Conservation (phyloP, 163 green algal genomes). For the Scenedesmus sp. region DNA sequence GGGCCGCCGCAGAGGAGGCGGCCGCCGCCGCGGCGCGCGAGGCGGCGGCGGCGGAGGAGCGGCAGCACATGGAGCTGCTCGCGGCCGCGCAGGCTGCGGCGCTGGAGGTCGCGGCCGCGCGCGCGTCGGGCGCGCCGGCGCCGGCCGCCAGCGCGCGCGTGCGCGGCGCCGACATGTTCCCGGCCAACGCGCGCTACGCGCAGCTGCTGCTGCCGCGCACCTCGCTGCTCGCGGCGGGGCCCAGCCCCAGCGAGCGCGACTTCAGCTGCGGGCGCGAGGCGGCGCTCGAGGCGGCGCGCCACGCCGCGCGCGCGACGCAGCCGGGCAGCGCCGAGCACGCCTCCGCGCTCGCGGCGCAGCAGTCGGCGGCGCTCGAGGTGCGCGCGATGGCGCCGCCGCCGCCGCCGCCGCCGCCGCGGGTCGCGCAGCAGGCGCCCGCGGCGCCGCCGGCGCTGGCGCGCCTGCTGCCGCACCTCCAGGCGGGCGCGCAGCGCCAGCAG, state of each 20-base stretch:
- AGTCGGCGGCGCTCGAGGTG: constrained; percentile 23
- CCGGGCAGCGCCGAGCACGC: neutral
- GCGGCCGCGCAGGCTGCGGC: constrained; percentile 27
- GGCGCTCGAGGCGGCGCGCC: neutral
- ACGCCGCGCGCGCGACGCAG: neutral
- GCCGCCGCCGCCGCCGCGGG: neutral
- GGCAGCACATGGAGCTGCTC: neutral
- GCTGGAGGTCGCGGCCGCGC: neutral
- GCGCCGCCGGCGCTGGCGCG: constrained; percentile 1
- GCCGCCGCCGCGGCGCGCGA: neutral
- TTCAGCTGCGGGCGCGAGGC: constrained; percentile 7
- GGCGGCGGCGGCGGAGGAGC: neutral
- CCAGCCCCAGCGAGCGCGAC: constrained; percentile 26
- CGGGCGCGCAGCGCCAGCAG: neutral
- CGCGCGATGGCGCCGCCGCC: neutral
- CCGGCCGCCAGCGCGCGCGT: neutral
- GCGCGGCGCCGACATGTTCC: neutral
- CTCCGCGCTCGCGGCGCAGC: neutral
- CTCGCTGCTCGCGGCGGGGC: constrained; percentile 6
- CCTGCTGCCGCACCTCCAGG: constrained; percentile 22
- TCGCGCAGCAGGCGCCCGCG: neutral
- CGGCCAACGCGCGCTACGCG: constrained; percentile 17
- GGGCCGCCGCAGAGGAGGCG: too few species aligned
- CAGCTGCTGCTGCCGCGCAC: constrained; percentile 10
- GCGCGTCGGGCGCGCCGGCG: neutral